Conservation (phyloP, 306 rosid genomes). For the Glycine tomentella region DNA sequence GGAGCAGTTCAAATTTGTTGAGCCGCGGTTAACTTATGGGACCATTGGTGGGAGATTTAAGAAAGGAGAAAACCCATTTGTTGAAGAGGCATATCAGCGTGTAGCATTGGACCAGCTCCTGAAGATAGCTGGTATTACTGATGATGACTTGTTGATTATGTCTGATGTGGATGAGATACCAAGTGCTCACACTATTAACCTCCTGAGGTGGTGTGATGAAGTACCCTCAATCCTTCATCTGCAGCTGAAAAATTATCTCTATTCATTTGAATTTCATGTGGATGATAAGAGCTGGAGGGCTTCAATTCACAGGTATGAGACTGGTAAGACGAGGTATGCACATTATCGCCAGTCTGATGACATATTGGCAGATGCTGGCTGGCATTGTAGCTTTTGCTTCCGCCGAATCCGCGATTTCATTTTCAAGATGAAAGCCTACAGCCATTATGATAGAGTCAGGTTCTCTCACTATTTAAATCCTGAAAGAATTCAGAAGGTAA, state of each 20-base stretch:
- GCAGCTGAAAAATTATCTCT: conserved; percentile 89
- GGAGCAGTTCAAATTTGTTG: conserved; percentile 75
- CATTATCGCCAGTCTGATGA: conserved; percentile 92
- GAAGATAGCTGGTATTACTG: conserved; percentile 83
- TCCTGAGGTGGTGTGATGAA: conserved; percentile 95
- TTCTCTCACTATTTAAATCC: conserved; percentile 84
- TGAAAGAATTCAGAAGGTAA: conserved; percentile 77
- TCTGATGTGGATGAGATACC: conserved; percentile 99
- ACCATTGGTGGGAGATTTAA: conserved; percentile 80
- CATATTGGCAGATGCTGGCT: conserved; percentile 92
- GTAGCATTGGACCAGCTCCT: conserved; percentile 92
- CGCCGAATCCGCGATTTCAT: conserved; percentile 83
- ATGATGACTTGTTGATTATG: conserved; percentile 96
- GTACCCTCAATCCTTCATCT: conserved; percentile 81
- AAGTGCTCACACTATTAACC: conserved; percentile 93
- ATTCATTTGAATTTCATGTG: conserved; percentile 85
- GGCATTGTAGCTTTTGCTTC: conserved; percentile 99
- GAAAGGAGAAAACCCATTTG: conserved; percentile 94
- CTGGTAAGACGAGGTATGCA: conserved; percentile 81
- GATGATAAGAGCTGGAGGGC: conserved; percentile 99
- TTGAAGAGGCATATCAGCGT: conserved; percentile 99
- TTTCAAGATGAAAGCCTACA: conserved; percentile 98
- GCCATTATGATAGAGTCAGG: conserved; percentile 89
- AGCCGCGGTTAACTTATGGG: conserved; percentile 85
- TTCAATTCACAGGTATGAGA: conserved; percentile 80